Evolutionary conservation across 352 stramenopile species (phyloP), one percentile per base, ranked within the genome.

Genomic region (Globisporangium paroecandrum): DNA sequence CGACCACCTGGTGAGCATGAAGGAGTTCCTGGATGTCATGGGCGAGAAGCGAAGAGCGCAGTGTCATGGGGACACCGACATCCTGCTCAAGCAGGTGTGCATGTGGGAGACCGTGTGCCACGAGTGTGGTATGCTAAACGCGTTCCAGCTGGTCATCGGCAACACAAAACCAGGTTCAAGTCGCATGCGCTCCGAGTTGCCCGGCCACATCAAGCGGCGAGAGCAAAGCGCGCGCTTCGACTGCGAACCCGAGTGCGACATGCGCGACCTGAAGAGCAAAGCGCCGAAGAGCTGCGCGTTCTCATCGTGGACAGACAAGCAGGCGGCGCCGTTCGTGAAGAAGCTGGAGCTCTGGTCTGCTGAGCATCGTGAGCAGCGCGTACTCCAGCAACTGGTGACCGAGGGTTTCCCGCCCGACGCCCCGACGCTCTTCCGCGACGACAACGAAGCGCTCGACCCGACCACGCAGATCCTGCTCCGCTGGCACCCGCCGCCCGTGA

Each of bases 51-150:
- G 85, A 1, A 72, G 68, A 1, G 69, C 69, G 5, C 76, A 90
- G 59, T 91, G 85, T 43, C 86, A 89, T 32, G 88, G 88, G 20
- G 87, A 94, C 68, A 93, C 86, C 6, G 85, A 93, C 62, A 38
- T 85, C 20, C 68, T 93, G 24, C 77, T 96, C n/a, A 77, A 84
- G 34, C 77, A 89, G 1, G 89, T 95, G 56, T 98, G 91, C 72
- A 90, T 94, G 76, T 98, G 91, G 90, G 88, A 97, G 67, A 96
- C 91, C 0, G 92, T 96, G 3, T 98, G 91, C 68, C 89, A 94
- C 63, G 87, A 93, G 59, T 97, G 89, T 47, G 90, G 90, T 20
- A 97, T 98, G 89, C 70, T 94, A 25, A 94, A 96, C 55, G 91
- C 88, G 34, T 98, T 96, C 64, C 83, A 95, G 54, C 75, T 97